Evolutionary conservation across 164 flowering plant genomes (phyloP).

Genomic region (Vitis riparia): DNA sequence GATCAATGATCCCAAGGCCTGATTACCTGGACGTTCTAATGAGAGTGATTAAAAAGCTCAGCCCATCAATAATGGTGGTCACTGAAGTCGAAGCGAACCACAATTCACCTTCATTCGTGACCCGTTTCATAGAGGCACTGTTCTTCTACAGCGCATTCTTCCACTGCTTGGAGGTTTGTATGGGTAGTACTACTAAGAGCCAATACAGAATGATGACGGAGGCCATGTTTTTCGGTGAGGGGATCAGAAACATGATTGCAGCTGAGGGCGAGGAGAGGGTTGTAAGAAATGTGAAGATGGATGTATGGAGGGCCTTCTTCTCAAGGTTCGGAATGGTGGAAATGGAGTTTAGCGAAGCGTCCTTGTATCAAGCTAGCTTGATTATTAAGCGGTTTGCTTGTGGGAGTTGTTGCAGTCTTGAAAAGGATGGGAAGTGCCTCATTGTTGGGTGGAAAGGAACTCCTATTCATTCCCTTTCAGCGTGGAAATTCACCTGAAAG

Average conservation of each 20-base stretch:
- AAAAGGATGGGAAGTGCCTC: conserved; percentile 23
- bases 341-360: conserved; percentile 26
- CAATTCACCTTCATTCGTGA: conserved; percentile 32
- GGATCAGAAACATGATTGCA: conserved; percentile 26
- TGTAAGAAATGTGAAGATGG: conserved; percentile 29
- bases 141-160: conserved; percentile 35
- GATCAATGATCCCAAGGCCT: conserved; percentile 31
- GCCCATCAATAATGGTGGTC: conserved; percentile 33
- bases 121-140: conserved; percentile 33
- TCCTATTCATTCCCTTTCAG: conserved; percentile 35
- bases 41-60: conserved; percentile 22
- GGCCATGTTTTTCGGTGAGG: conserved; percentile 7
- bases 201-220: conserved; percentile 15
- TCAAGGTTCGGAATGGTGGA: conserved; percentile 40
- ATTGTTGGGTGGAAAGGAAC: conserved; percentile 51
- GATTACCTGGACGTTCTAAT: conserved; percentile 26
- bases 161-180: conserved; percentile 33
- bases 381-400: conserved; percentile 20
- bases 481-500: conserved; percentile 34
- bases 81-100: conserved; percentile 37
- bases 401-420: conserved; percentile 19
- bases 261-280: conserved; percentile 30
- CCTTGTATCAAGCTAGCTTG: conserved; percentile 30
- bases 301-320: conserved; percentile 45
- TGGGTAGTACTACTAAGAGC: neutral